These are phyloP conservation scores for Eucalyptus tenuipes DNA, from an alignment of 345 rosid genomes.

Conservation along the genomic window DNA sequence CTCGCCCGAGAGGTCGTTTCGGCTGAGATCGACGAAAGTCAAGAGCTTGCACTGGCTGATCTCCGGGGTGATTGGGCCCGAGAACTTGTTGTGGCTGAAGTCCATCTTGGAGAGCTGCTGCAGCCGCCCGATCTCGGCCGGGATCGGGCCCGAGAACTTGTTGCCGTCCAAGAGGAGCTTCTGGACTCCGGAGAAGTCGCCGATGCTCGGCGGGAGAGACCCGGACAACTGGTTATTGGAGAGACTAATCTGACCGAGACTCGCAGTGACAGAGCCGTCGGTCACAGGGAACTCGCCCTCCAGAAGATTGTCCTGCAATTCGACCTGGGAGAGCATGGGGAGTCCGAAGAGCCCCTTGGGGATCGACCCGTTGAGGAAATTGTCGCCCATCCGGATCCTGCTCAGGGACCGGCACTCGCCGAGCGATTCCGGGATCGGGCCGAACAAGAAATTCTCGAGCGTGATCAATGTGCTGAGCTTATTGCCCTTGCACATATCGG, in stretches of 20 bases:
- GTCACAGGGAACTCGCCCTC: constrained; percentile 26
- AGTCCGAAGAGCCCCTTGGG: constrained; percentile 33
- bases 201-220: constrained; percentile 23
- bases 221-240: constrained; percentile 34
- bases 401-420: constrained; percentile 26
- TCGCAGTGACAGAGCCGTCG: constrained; percentile 5
- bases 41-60: constrained; percentile 41
- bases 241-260: constrained; percentile 33
- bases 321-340: constrained; percentile 32
- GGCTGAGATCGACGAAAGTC: constrained; percentile 37
- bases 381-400: constrained; percentile 41
- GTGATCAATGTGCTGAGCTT: constrained; percentile 25
- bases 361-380: constrained; percentile 34
- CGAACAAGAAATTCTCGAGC: constrained; percentile 29
- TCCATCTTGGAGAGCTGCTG: constrained; percentile 49
- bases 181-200: constrained; percentile 38
- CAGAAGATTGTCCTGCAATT: constrained; percentile 28
- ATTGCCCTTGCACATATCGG: constrained; percentile 25
- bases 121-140: constrained; percentile 28
- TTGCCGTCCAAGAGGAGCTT: constrained; percentile 41
- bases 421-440: constrained; percentile 28
- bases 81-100: constrained; percentile 31
- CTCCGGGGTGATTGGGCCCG: constrained; percentile 27
- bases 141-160: constrained; percentile 27
- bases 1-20: constrained; percentile 28